Evolutionary conservation across 2,329 filamentous ascomycete species (phyloP), one percentile per base, ranked within the genome.

Genomic region (Penicillium aurantiogriseum): DNA sequence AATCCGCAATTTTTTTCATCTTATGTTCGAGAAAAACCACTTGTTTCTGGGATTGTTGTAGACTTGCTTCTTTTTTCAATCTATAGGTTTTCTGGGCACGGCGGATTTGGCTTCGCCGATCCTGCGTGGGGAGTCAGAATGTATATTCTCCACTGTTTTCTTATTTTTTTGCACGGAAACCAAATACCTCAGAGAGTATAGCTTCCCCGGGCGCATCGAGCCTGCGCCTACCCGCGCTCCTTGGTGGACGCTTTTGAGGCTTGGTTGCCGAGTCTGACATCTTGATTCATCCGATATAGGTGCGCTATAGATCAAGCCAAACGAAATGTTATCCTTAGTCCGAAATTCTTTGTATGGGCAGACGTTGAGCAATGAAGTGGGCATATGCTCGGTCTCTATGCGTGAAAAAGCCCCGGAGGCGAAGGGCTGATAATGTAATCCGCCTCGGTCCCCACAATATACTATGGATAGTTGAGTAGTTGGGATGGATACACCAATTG

Each of bases 71-170:
- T 31, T 45, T 52, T 15, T 52, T 52, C 50, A 52, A 3, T 29
- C 50, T 52, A 19, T 52, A 52, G 1, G 50, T 52, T 21, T 13
- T 52, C 27, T 52, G 40, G 4, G 50, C 50, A 19, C 50, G 50
- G 13, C 50, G 39, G 17, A 52, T 52, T 52, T 52, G 50, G 15
- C 23, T 44, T 40, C 50, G 50, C 21, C 50, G 50, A 52, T 52
- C 40, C 50, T 52, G 19, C 15, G 19, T 5, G 39, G 23, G 50
- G 10, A 21, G 15, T 52, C 23, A 52, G 50, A 52, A 25, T n/a
- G 6, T 6, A 5, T 19, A 23, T n/a, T 38, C 46, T 25, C 33
- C 9, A 27, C 15, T 23, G 21, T 27, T 27, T 27, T 27, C 31
- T 21, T 33, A 46, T 21, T 29, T 6, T 6, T 5, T 43, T n/a